These are phyloP conservation scores for Talaromyces wortmannii DNA, from an alignment of 495 filamentous ascomycete species.

Conservation along the genomic window DNA sequence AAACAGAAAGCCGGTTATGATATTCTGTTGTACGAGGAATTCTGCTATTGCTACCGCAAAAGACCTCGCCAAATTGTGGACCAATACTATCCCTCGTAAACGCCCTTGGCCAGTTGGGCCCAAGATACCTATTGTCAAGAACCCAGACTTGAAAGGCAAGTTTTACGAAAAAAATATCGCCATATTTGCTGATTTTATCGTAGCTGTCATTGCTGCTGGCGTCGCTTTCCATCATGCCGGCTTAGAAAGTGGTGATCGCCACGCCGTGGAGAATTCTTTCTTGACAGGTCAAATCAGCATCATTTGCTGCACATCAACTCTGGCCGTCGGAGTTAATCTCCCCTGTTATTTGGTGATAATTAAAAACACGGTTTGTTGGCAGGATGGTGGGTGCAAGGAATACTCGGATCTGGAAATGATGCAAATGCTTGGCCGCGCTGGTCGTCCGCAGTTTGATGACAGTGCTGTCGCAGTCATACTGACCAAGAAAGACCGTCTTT, in stretches of 20 bases:
- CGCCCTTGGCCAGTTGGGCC: constrained; percentile 64
- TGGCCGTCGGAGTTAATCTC: constrained; percentile 90
- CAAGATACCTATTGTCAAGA: constrained; percentile 45
- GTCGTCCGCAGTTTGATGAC: constrained; percentile 87
- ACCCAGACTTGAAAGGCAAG: constrained; percentile 56
- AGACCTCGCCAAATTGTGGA: constrained; percentile 62
- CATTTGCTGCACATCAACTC: constrained; percentile 92
- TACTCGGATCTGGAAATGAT: constrained; percentile 92
- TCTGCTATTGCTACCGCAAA: constrained; percentile 72
- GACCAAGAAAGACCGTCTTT: constrained; percentile 60
- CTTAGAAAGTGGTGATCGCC: constrained; percentile 63
- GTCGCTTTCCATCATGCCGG: constrained; percentile 96
- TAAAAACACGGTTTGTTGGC: constrained; percentile 78
- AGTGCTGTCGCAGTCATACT: constrained; percentile 83
- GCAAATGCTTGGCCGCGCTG: constrained; percentile 96
- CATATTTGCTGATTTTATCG: background rate
- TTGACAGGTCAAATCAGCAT: constrained; percentile 71
- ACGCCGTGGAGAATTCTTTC: constrained; percentile 64
- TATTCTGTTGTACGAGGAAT: constrained; percentile 86
- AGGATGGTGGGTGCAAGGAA: constrained; percentile 58
- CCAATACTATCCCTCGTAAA: constrained; percentile 43
- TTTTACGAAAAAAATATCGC: background rate
- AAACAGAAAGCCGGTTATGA: constrained; percentile 76
- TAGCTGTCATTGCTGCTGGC: constrained; percentile 56
- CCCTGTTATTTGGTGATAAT: constrained; percentile 91